Evolutionary conservation across 495 filamentous ascomycete species (phyloP), one percentile per base, ranked within the genome.

Genomic region (Aspergillus ostianus): DNA sequence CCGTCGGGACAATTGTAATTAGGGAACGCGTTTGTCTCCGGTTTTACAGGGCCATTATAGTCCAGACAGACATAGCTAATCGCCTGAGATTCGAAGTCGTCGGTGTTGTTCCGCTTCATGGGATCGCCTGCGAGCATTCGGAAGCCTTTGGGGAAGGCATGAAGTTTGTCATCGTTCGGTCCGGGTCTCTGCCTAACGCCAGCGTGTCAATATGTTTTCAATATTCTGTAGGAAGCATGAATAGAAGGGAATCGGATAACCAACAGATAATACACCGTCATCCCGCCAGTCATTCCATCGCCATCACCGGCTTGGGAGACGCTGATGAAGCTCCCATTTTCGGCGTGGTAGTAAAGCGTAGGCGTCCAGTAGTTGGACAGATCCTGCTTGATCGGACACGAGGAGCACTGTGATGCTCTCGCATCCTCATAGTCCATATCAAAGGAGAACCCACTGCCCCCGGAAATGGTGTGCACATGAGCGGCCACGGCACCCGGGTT

Each of bases 291-390:
- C 26, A 12, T 18, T 9, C 19, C n/a, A 4, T 50, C 1, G 10
- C 47, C 59, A 27, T 48, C 59, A 8, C 59, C 59, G 32, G 45
- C 47, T 21, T 61, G 59, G 67, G 88, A 80, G 29, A 93, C 91
- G 49, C 75, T 77, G 62, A 85, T 82, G 68, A 94, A 89, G 46
- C 77, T 79, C 10, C 84, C 84, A 58, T 88, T 88, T 60, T 80
- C 72, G 29, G 81, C 80, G 23, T 83, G 77, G 72, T 84, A 91
- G 73, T 84, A 91, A 18, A 93, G 77, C 45, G 72, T 71, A 2
- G 90, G 87, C 51, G 86, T 81, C 91, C 90, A 93, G 76, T 94
- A 93, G 72, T 86, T 87, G 64, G 84, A 89, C 62, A 85, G 76
- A 70, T 94, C 90, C 57, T 81, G 78, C 58, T 80, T 84, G 61